Percentiles rank a stretch among this genome's conserved stretches.
Evolutionary conservation across 2,329 filamentous ascomycete species (phyloP).

Genomic region (Cercospora janseana): DNA sequence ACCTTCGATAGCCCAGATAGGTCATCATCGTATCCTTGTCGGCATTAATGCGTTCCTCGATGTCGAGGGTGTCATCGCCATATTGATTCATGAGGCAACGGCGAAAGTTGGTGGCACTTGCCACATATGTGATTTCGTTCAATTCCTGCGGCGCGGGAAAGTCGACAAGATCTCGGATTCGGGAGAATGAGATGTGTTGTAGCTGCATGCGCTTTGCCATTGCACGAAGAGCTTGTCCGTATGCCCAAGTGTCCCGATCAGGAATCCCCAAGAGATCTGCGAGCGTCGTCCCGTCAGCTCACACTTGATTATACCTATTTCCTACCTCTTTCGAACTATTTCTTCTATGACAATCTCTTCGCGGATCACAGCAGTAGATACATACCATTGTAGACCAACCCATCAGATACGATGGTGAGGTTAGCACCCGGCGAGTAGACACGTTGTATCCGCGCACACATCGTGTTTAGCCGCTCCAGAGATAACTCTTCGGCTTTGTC

Average conservation of each 20-base stretch:
- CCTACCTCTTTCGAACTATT: too few species aligned
- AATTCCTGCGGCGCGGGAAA: conserved; percentile 19
- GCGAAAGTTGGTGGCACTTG: conserved; percentile 25
- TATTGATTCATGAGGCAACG: conserved; percentile 17
- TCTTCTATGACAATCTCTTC: not conserved
- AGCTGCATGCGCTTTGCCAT: conserved; percentile 15
- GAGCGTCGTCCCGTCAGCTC: not conserved
- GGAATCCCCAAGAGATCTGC: conserved; percentile 18
- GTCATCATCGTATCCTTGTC: conserved; percentile 21
- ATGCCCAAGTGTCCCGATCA: conserved; percentile 17
- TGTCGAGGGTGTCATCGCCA: conserved; percentile 16
- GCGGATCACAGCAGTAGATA: not conserved
- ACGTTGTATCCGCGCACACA: conserved; percentile 17
- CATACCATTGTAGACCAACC: conserved; percentile 24
- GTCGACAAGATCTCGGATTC: conserved; percentile 18
- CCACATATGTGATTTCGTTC: conserved; percentile 22
- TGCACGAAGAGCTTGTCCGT: conserved; percentile 16
- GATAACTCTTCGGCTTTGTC: conserved; percentile 23
- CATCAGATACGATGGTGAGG: conserved; percentile 23
- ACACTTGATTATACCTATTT: not conserved
- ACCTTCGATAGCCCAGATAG: conserved; percentile 21
- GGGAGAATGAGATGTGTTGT: conserved; percentile 19
- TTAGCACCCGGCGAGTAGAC: conserved; percentile 21
- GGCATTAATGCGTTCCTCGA: conserved; percentile 5
- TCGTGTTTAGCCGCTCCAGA: conserved; percentile 16